phyloP scores from a whole-genome alignment of 768 basidiomycete species.

The Udeniomyces megalosporus region DNA sequence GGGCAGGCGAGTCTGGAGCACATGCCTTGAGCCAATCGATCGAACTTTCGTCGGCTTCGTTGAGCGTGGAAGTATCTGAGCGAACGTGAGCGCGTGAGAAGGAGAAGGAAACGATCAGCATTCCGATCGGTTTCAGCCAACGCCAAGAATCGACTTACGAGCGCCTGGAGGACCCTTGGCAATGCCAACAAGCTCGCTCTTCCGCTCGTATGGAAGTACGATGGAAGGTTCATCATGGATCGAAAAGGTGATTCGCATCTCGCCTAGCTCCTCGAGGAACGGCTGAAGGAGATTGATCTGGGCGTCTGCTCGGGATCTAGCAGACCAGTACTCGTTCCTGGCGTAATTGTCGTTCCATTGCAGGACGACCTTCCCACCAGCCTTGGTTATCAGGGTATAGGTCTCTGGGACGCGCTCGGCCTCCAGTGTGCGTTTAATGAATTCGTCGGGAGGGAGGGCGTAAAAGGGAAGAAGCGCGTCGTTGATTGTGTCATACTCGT shows the following conservation, averaged over 20 bases:
- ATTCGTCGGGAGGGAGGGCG: slow-evolving; percentile 24
- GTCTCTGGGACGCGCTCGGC: slow-evolving; percentile 29
- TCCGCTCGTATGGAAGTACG: slow-evolving; percentile 24
- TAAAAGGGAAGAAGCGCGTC: slow-evolving; percentile 27
- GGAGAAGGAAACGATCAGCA: background rate
- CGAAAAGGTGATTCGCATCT: slow-evolving; percentile 30
- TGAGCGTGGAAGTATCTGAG: slow-evolving; percentile 24
- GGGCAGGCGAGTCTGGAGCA: slow-evolving; percentile 26
- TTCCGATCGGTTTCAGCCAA: too few relatives aligned
- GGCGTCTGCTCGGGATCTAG: slow-evolving; percentile 28
- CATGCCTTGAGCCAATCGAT: slow-evolving; percentile 27
- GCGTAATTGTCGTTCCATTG: slow-evolving; percentile 32
- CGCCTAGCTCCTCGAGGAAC: slow-evolving; percentile 24
- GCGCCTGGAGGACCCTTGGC: slow-evolving; percentile 17
- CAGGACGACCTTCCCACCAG: slow-evolving; percentile 28
- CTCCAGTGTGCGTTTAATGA: slow-evolving; percentile 25
- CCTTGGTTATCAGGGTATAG: slow-evolving; percentile 29
- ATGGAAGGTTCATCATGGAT: slow-evolving; percentile 31
- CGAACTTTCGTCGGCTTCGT: slow-evolving; percentile 25
- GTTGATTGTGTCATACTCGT: slow-evolving; percentile 28
- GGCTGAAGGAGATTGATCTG: slow-evolving; percentile 32
- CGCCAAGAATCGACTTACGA: background rate
- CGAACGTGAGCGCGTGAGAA: background rate
- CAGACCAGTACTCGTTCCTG: slow-evolving; percentile 29
- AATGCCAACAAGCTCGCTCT: slow-evolving; percentile 24